Evolutionary conservation across 192 early-diverging fungal species (phyloP).

Genomic region (Thamnidium elegans): DNA sequence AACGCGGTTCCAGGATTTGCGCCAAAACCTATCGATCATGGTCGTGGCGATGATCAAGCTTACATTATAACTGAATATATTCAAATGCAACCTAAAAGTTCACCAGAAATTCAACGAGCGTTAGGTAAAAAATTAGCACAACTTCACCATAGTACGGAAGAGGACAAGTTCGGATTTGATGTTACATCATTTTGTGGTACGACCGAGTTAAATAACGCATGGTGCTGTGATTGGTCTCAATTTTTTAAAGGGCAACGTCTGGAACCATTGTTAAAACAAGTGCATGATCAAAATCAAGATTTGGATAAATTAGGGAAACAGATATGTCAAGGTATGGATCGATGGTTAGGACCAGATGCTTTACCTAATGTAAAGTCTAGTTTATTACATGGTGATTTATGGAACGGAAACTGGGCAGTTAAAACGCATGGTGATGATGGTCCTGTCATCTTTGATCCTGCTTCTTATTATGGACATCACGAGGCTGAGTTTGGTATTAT

Average conservation of each 20-base stretch:
- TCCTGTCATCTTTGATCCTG: conserved; percentile 5
- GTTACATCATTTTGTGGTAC: background rate
- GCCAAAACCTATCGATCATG: background rate
- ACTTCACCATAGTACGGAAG: background rate
- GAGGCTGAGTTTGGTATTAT: conserved; percentile 5
- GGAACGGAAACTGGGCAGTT: conserved; percentile 7
- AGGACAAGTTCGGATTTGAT: conserved; percentile 4
- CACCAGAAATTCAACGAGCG: background rate
- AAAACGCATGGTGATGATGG: background rate
- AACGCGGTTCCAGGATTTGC: background rate
- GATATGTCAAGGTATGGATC: background rate
- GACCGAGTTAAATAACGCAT: conserved; percentile 1
- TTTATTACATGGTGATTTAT: conserved; percentile 6
- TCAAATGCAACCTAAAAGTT: background rate
- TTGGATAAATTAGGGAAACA: background rate
- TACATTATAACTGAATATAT: conserved; percentile 7
- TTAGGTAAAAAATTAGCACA: background rate
- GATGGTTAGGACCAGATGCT: conserved; percentile 1
- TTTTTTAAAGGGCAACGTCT: background rate
- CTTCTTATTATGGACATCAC: background rate
- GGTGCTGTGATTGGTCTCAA: conserved; percentile 1
- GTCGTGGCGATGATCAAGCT: background rate
- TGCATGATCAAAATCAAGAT: background rate
- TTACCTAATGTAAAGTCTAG: background rate
- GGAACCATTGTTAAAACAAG: background rate